Percentiles rank a stretch among this genome's conserved stretches.
phyloP scores from a whole-genome alignment of 108 stramenopile genomes.

The Cyclotella sp. region DNA sequence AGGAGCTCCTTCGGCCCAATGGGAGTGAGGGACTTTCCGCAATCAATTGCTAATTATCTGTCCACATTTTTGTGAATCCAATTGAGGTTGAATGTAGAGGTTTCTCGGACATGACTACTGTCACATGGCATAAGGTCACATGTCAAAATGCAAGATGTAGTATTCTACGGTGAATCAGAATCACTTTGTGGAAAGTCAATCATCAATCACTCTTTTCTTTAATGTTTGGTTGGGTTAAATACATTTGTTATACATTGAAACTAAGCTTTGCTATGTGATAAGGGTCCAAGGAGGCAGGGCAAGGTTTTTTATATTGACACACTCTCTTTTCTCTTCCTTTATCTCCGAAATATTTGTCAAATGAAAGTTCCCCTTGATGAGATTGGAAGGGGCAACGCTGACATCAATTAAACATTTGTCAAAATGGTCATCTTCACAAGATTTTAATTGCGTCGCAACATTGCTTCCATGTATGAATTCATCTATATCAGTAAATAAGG shows the following conservation, averaged over 20 bases:
- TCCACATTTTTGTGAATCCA: too few relatives aligned
- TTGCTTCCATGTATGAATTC: slow-evolving; percentile 21
- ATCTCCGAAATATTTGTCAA: background rate
- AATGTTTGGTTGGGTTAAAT: too few relatives aligned
- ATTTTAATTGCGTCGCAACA: background rate
- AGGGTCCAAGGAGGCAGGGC: background rate
- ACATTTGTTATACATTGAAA: background rate
- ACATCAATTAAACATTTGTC: background rate
- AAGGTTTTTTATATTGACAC: slow-evolving; percentile 10
- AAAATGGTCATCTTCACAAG: background rate
- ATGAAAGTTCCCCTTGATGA: background rate
- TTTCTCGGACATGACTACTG: too few relatives aligned
- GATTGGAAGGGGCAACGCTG: background rate
- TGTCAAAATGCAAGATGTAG: too few relatives aligned
- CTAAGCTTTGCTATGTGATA: background rate
- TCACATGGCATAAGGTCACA: too few relatives aligned
- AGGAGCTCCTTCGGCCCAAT: too few relatives aligned
- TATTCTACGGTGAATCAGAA: too few relatives aligned
- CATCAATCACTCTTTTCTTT: too few relatives aligned
- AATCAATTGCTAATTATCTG: too few relatives aligned
- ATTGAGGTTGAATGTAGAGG: too few relatives aligned
- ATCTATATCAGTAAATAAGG: slow-evolving; percentile 43
- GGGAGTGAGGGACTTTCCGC: too few relatives aligned
- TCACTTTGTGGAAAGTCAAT: too few relatives aligned
- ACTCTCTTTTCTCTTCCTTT: background rate